A percentile compares a stretch with the other conserved stretches of the same genome.
Conservation (phyloP, 2,329 filamentous ascomycete species). For the Dactylellina leptospora region DNA sequence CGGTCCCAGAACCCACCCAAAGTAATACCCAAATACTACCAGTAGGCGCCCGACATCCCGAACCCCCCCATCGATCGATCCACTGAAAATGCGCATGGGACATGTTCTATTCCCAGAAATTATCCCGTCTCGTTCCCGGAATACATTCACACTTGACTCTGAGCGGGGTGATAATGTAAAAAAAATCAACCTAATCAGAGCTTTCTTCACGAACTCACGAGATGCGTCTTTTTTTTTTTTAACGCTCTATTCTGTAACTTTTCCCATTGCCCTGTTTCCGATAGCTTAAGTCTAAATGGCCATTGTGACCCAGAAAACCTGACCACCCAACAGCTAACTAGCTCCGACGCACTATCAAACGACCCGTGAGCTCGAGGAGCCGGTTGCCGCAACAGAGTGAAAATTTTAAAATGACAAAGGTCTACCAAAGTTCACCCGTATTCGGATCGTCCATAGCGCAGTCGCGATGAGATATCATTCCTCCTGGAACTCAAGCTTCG, state of each 20-base stretch:
- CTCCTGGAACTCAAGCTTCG: too few relatives aligned
- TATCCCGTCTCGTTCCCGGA: not conserved
- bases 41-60: not conserved
- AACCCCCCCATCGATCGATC: not conserved
- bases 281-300: not conserved
- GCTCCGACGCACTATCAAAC: slow-evolving; percentile 5
- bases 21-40: not conserved
- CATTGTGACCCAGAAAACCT: not conserved
- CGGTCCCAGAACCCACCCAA: not conserved
- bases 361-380: too few relatives aligned
- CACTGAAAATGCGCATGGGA: not conserved
- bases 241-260: not conserved
- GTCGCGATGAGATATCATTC: too few relatives aligned
- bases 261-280: not conserved
- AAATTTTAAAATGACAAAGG: too few relatives aligned
- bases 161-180: not conserved
- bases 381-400: too few relatives aligned
- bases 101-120: not conserved
- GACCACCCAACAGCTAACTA: not conserved
- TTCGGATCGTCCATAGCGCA: too few relatives aligned
- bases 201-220: slow-evolving; percentile 35
- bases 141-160: too few relatives aligned
- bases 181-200: too few relatives aligned
- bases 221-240: slow-evolving; percentile 24
- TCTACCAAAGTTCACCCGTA: too few relatives aligned